Evolutionary conservation across 163 green algal genomes (phyloP).

Genomic region (Volvox carteri): DNA sequence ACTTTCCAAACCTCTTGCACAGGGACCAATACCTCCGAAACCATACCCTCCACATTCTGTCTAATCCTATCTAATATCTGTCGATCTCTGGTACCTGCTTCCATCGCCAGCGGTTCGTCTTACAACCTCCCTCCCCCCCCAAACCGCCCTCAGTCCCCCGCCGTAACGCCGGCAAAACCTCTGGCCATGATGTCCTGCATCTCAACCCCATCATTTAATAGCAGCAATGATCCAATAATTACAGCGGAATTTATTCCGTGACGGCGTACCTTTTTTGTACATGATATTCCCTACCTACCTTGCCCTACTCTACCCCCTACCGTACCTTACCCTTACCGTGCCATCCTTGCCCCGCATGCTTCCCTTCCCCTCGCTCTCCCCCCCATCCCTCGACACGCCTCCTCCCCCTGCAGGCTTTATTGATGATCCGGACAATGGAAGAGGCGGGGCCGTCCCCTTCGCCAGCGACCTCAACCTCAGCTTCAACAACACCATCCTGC

Average conservation of each 20-base stretch:
- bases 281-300: too few species aligned
- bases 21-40: not conserved
- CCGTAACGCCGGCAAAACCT: too few species aligned
- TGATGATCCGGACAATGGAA: not conserved
- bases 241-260: too few species aligned
- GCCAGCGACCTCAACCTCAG: not conserved
- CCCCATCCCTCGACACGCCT: not conserved
- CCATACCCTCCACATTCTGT: not conserved
- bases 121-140: not conserved
- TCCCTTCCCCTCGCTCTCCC: not conserved
- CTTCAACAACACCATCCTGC: slow-evolving; percentile 13
- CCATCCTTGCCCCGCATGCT: not conserved
- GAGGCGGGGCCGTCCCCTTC: not conserved
- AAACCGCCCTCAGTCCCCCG: not conserved
- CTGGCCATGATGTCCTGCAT: too few species aligned
- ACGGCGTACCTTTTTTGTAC: too few species aligned
- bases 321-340: too few species aligned
- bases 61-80: not conserved
- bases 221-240: too few species aligned
- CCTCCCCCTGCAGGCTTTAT: not conserved
- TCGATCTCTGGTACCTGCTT: not conserved
- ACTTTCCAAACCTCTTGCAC: too few species aligned
- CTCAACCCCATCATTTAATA: too few species aligned
- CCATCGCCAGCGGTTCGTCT: not conserved
- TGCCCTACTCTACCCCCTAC: too few species aligned